These are phyloP conservation scores for Luzula sylvatica DNA, from an alignment of 176 grass and related monocot species.

Conservation along the genomic window DNA sequence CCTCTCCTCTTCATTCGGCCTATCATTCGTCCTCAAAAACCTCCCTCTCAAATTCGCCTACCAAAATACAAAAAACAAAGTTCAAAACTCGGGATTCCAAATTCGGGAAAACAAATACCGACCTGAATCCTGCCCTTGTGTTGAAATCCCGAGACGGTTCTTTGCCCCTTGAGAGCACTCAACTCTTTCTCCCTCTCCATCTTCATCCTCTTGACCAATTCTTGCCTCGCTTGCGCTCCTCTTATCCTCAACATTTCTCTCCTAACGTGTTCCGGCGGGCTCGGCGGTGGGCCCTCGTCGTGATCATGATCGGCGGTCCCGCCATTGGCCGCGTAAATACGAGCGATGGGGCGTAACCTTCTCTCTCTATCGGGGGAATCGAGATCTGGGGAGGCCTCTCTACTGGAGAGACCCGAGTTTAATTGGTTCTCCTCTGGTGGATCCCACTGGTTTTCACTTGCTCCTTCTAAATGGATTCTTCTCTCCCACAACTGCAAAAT, in stretches of 20 bases:
- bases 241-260: constrained; percentile 56
- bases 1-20: constrained; percentile 54
- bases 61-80: no score
- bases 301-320: no score
- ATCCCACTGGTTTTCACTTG: constrained; percentile 57
- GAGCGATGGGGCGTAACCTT: constrained; percentile 25
- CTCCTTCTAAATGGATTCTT: constrained; percentile 23
- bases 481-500: constrained; percentile 15
- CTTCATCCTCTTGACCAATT: constrained; percentile 83
- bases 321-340: no score
- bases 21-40: constrained; percentile 56
- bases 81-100: neutral
- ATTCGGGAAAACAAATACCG: no score
- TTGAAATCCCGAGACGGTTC: constrained; percentile 58
- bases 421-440: constrained; percentile 15
- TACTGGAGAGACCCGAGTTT: constrained; percentile 35
- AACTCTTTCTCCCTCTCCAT: constrained; percentile 83
- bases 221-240: constrained; percentile 77
- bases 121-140: constrained; percentile 94
- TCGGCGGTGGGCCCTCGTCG: no score
- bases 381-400: constrained; percentile 59
- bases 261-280: constrained; percentile 21
- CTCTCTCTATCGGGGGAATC: constrained; percentile 22
- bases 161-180: constrained; percentile 44
- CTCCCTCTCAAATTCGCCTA: constrained; percentile 64